phyloP scores from a whole-genome alignment of 129 eudicot genomes.

The Apium graveolens region DNA sequence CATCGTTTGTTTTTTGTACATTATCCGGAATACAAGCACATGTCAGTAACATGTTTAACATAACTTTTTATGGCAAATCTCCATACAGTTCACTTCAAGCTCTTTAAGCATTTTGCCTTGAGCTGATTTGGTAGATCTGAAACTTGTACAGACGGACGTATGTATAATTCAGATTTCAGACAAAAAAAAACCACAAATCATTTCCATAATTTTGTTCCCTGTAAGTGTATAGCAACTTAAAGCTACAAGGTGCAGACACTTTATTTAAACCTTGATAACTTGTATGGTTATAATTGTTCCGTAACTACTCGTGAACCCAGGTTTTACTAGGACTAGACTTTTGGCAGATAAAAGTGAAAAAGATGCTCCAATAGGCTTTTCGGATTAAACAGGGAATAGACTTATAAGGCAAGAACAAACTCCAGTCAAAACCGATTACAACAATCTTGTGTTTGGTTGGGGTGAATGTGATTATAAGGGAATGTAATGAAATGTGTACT shows the following conservation, averaged over 20 bases:
- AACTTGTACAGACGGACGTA: not conserved
- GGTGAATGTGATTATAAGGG: not conserved
- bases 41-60: not conserved
- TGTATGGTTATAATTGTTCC: too few relatives aligned
- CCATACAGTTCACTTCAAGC: not conserved
- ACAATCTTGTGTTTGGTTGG: not conserved
- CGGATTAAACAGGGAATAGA: not conserved
- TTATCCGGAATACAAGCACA: too few relatives aligned
- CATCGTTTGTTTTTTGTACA: too few relatives aligned
- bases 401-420: not conserved
- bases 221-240: too few relatives aligned
- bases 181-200: too few relatives aligned
- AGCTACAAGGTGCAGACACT: too few relatives aligned
- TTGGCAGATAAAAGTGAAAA: not conserved
- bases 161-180: too few relatives aligned
- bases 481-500: too few relatives aligned
- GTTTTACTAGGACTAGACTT: not conserved
- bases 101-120: not conserved
- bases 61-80: too few relatives aligned
- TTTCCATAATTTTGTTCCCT: too few relatives aligned
- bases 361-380: not conserved
- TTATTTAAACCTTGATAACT: too few relatives aligned
- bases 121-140: not conserved
- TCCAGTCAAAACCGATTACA: not conserved
- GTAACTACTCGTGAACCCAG: too few relatives aligned